Evolutionary conservation across 257 asterid species (phyloP), one percentile per base, ranked within the genome.

Genomic region (Solanum sejunctum): DNA sequence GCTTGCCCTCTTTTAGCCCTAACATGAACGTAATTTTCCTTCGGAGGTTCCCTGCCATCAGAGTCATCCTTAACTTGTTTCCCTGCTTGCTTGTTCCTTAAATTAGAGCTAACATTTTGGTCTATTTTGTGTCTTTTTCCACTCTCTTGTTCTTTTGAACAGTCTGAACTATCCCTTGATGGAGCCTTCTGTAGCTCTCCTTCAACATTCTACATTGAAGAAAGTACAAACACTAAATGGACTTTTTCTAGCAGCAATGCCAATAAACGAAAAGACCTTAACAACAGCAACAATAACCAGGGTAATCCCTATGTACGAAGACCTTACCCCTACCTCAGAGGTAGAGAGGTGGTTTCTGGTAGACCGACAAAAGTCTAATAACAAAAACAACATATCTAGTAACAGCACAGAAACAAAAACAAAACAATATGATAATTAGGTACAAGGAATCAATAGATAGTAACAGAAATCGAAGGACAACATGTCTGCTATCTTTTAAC

Each of bases 1-100:
- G 99, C 99, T 88, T 96, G 97, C 18, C 99, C 98, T 85, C 97
- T 90, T 87, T 92, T 94, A 85, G 98, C 99, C 90, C 98, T 90
- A 84, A 93, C 89, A 89, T 94, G 99, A 89, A 96, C 90, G 88
- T 93, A 94, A 83, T 90, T 87, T 28, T 94, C 98, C 87, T 92
- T 94, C 8, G 99, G 85, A 64, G 91, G 90, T 81, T 96, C 98
- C 8, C 88, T 93, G 77, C 88, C 87, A 52, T 60, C 82, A 49
- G 91, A 86, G 66, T 87, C 92, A 77, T 91, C 91, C 88, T 92
- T 93, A 9, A 82, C 88, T 85, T 91, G 94, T 88, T 92, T 94
- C 71, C 89, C 88, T 0, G 79, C 86, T 85, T 88, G 93, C 92
- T 93, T 92, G 82, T 80, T 61, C 78, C 84, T 82, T 80, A 72